These are phyloP conservation scores for Cladosporium phlei DNA, from an alignment of 2,329 filamentous ascomycete species.

Conservation along the genomic window DNA sequence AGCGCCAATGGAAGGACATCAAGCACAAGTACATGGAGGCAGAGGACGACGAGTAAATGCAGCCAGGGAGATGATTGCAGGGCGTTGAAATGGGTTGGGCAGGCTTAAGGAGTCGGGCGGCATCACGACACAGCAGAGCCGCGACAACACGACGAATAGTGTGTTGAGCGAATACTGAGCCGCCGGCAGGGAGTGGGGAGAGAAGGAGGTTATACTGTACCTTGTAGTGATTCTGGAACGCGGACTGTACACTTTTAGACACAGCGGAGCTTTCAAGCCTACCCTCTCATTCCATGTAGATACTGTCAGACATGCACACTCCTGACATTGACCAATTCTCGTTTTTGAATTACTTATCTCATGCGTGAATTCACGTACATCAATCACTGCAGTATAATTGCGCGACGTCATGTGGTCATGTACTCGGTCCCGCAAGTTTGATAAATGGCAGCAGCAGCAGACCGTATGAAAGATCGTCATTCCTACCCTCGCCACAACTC, in stretches of 20 bases:
- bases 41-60: conserved; percentile 54
- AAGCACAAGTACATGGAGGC: conserved; percentile 71
- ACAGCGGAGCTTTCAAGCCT: background rate
- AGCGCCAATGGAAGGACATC: conserved; percentile 99
- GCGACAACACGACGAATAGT: background rate
- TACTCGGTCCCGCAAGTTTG: no score
- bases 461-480: no score
- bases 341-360: no score
- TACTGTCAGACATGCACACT: no score
- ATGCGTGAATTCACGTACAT: no score
- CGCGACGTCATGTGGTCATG: no score
- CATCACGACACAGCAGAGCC: conserved; percentile 2
- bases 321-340: no score
- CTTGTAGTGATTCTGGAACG: conserved; percentile 6
- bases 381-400: no score
- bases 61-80: conserved; percentile 50
- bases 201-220: background rate
- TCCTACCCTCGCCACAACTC: no score
- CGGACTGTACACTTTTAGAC: conserved; percentile 2
- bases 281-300: no score
- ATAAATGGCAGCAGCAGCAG: no score
- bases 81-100: background rate
- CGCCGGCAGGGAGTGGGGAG: background rate
- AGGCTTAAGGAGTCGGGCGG: background rate
- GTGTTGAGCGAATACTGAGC: background rate